Evolutionary conservation across 306 rosid genomes (phyloP).

Genomic region (Albizia julibrissin): DNA sequence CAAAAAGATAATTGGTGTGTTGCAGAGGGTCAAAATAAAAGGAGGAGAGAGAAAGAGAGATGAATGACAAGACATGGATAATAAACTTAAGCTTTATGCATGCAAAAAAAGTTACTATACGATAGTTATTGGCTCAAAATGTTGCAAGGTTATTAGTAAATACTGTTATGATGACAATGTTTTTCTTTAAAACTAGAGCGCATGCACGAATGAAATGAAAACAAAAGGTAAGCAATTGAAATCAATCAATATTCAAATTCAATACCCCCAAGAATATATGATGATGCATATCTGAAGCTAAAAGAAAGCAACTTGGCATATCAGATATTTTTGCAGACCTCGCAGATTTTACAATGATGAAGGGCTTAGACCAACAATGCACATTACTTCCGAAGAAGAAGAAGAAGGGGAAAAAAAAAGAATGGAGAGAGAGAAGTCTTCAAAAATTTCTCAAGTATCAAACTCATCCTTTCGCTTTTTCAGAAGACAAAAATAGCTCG

Average conservation of each 20-base stretch:
- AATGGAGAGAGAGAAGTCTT: conserved; percentile 25
- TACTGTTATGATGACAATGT: conserved; percentile 34
- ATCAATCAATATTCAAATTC: conserved; percentile 3
- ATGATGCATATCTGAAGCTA: conserved; percentile 28
- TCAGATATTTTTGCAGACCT: conserved; percentile 66
- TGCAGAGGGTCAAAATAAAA: conserved; percentile 41
- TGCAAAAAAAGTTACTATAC: conserved; percentile 34
- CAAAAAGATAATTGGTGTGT: conserved; percentile 32
- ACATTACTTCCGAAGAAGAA: conserved; percentile 29
- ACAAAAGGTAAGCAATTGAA: conserved; percentile 31
- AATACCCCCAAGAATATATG: conserved; percentile 2
- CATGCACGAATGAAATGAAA: conserved; percentile 40
- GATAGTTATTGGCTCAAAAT: conserved; percentile 13
- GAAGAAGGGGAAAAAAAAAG: not conserved
- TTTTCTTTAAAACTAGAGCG: conserved; percentile 41
- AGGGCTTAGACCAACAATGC: conserved; percentile 45
- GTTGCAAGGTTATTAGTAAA: conserved; percentile 25
- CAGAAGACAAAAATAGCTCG: conserved; percentile 53
- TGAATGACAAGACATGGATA: conserved; percentile 25
- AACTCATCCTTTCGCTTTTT: conserved; percentile 42
- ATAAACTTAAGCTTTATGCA: conserved; percentile 36
- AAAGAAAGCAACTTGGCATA: conserved; percentile 53
- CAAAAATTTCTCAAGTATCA: conserved; percentile 59
- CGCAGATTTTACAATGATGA: conserved; percentile 77
- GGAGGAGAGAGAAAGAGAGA: conserved; percentile 30